Evolutionary conservation across 1,284 basidiomycete genomes (phyloP), one percentile per base, ranked within the genome.

Genomic region (Cystobasidiaceae sp.): DNA sequence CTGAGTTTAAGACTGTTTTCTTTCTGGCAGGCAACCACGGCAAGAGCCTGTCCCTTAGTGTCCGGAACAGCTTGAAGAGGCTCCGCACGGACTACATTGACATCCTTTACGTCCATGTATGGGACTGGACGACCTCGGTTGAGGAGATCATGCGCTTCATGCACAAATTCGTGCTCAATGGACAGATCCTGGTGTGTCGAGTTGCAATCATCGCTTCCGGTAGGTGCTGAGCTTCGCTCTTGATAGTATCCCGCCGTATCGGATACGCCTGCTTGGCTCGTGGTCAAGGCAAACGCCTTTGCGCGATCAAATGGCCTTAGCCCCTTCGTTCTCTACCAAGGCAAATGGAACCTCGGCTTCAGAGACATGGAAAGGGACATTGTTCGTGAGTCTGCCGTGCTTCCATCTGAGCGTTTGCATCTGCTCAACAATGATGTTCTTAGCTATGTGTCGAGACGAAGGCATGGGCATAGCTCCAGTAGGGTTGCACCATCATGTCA

Each of bases 361-460:
- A 78, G 82, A 49, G 81, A 81, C 64, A 76, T 84, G 57, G 84
- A 85, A 75, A 78, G 82, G 13, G 83, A 85, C 15, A 81, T 85
- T 68, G 79, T 85, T 51, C 83, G 50, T 52, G 7, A 32, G 50
- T 52, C n/a, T 5, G 13, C 11, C 32, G 25, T 33, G 27, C 23
- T 6, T 21, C 32, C 21, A 13, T n/a, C 11, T 21, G 6, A 33
- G n/a, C 3, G 5, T 19, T 9, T 17, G 17, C 8, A 17, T 7
- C 21, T 4, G 7, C 46, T 4, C 17, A 32, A 4, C 25, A n/a
- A 27, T n/a, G n/a, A 32, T 13, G 13, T 21, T 33, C n/a, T 28
- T 33, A 52, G 50, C 83, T 5, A 84, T 85, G 83, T 77, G 74
- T 49, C 76, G 77, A 32, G 71, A 68, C 60, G 79, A 80, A 52